These are phyloP conservation scores for Prunus yedoensis DNA, from an alignment of 331 rosid species.

Conservation along the genomic window DNA sequence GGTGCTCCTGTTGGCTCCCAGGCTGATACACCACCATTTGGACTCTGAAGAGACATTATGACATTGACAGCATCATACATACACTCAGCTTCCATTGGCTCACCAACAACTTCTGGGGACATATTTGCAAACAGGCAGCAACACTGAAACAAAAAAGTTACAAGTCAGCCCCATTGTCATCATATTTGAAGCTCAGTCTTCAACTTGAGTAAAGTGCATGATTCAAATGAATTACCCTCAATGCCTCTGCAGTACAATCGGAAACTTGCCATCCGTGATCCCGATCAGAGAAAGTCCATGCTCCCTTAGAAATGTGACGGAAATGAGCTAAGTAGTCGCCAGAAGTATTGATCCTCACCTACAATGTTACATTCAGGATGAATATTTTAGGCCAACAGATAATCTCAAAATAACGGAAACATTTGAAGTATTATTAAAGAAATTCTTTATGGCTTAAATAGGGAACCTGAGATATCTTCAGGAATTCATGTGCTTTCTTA, in stretches of 20 bases:
- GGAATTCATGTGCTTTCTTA: slow-evolving; percentile 58
- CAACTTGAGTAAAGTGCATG: background rate
- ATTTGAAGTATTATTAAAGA: background rate
- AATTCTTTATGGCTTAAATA: background rate
- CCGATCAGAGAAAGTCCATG: slow-evolving; percentile 87
- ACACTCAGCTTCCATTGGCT: slow-evolving; percentile 62
- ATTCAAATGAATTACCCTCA: slow-evolving; percentile 42
- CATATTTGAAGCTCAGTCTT: background rate
- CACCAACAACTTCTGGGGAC: slow-evolving; percentile 63
- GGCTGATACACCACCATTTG: slow-evolving; percentile 67
- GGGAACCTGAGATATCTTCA: slow-evolving; percentile 63
- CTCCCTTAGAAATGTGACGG: slow-evolving; percentile 84
- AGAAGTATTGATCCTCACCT: slow-evolving; percentile 49
- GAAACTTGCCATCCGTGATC: slow-evolving; percentile 90
- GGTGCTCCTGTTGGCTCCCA: slow-evolving; percentile 73
- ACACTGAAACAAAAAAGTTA: slow-evolving; percentile 37
- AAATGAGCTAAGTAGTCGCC: slow-evolving; percentile 57
- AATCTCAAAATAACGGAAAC: background rate
- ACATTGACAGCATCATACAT: slow-evolving; percentile 61
- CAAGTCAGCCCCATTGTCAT: background rate
- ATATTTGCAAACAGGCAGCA: slow-evolving; percentile 54
- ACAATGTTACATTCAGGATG: background rate
- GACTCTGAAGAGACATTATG: slow-evolving; percentile 57
- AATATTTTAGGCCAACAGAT: background rate
- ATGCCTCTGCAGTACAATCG: slow-evolving; percentile 70